Evolutionary conservation across 306 rosid genomes (phyloP).

Genomic region (Sicyos baderoa): DNA sequence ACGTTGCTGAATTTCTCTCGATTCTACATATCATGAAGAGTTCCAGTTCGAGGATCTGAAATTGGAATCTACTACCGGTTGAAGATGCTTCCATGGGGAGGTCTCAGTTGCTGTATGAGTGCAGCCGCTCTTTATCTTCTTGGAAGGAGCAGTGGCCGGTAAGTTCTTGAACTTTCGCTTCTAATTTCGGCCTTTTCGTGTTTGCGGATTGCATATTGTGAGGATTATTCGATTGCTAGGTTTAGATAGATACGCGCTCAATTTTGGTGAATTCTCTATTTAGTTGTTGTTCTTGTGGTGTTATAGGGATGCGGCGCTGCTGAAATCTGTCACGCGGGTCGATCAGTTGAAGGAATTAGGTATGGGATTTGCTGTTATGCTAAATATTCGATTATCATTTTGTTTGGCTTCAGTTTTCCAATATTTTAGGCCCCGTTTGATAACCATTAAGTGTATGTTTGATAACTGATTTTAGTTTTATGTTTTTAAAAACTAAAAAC

Average conservation of each 20-base stretch:
- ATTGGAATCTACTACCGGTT: slow-evolving; percentile 20
- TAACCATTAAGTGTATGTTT: too few relatives aligned
- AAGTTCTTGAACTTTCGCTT: neutral
- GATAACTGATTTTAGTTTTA: too few relatives aligned
- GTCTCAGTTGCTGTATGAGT: slow-evolving; percentile 86
- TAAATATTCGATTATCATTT: neutral
- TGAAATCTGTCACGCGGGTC: slow-evolving; percentile 71
- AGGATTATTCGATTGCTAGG: too few relatives aligned
- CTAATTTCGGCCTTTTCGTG: neutral
- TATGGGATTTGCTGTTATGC: slow-evolving; percentile 21
- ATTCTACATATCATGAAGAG: slow-evolving; percentile 3
- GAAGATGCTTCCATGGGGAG: slow-evolving; percentile 91
- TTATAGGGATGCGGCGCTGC: slow-evolving; percentile 70
- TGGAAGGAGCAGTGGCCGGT: slow-evolving; percentile 96
- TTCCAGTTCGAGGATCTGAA: neutral
- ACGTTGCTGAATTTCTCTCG: neutral
- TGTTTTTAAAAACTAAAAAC: too few relatives aligned
- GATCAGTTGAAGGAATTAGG: slow-evolving; percentile 87
- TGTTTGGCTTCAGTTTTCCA: neutral
- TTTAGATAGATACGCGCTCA: neutral
- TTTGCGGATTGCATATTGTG: neutral
- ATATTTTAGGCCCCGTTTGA: too few relatives aligned
- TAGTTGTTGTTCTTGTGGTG: slow-evolving; percentile 16
- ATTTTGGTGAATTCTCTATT: neutral
- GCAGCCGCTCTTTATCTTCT: slow-evolving; percentile 94